A percentile compares a stretch with the other conserved stretches of the same genome.
phyloP scores from a whole-genome alignment of 176 grass and related monocot genomes.

The Carex parvula region DNA sequence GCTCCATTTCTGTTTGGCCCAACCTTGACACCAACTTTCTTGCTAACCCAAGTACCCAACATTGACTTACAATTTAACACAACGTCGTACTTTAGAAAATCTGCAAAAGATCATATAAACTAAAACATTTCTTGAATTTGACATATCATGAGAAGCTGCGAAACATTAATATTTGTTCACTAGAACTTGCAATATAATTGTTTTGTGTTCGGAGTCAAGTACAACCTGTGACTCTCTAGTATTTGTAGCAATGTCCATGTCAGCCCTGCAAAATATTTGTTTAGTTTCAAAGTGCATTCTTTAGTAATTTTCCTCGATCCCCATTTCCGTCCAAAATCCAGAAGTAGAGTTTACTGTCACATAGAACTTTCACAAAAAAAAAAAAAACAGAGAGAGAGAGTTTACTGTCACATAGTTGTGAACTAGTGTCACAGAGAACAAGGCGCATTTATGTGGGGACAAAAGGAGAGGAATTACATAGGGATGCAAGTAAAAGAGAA shows the following conservation, averaged over 20 bases:
- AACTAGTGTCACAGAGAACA: background rate
- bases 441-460: constrained; percentile 31
- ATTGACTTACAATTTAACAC: background rate
- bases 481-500: constrained; percentile 4
- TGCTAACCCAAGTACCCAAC: background rate
- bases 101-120: background rate
- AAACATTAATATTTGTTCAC: background rate
- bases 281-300: background rate
- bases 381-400: background rate
- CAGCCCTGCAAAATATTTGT: background rate
- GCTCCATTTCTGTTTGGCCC: background rate
- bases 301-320: background rate
- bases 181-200: background rate
- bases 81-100: background rate
- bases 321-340: background rate
- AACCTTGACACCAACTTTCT: background rate
- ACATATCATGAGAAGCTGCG: constrained; percentile 1
- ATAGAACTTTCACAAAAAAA: background rate
- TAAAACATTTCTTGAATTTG: background rate
- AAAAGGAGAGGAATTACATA: constrained; percentile 35
- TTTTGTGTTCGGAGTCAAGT: background rate
- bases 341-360: background rate
- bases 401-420: background rate
- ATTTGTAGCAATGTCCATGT: background rate
- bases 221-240: background rate